Conservation (phyloP, 116 monocot species). For the Dioscorea cayenensis region DNA sequence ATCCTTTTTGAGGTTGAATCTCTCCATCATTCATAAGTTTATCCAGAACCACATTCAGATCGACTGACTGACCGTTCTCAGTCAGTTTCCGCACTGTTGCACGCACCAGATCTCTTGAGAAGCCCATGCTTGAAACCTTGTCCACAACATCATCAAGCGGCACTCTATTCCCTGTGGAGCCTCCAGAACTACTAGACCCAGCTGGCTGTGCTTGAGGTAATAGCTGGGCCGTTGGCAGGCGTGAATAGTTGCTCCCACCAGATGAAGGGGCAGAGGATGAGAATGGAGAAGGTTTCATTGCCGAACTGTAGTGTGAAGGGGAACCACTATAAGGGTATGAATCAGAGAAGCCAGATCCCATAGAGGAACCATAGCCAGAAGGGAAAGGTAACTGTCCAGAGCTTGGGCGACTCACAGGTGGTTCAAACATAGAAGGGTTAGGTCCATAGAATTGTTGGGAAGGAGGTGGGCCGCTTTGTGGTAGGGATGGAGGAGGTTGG, state of each 20-base stretch:
- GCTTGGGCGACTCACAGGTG: slow-evolving; percentile 26
- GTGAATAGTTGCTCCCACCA: slow-evolving; percentile 40
- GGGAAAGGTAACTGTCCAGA: slow-evolving; percentile 7
- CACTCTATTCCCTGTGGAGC: slow-evolving; percentile 41
- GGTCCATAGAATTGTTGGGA: slow-evolving; percentile 34
- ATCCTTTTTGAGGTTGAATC: slow-evolving; percentile 13
- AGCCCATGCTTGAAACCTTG: slow-evolving; percentile 88
- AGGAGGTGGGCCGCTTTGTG: slow-evolving; percentile 24
- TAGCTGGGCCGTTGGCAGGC: slow-evolving; percentile 78
- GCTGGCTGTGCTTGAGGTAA: slow-evolving; percentile 61
- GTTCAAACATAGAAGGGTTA: slow-evolving; percentile 34
- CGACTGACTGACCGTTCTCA: slow-evolving; percentile 94
- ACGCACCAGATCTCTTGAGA: slow-evolving; percentile 87
- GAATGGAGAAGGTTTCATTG: background rate
- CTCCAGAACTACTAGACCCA: slow-evolving; percentile 18
- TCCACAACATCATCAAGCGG: slow-evolving; percentile 93
- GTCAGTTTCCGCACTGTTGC: slow-evolving; percentile 87
- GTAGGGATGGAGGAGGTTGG: slow-evolving; percentile 30
- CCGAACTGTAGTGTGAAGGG: slow-evolving; percentile 52
- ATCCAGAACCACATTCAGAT: slow-evolving; percentile 94
- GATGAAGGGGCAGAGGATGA: slow-evolving; percentile 17
- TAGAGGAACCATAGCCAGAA: slow-evolving; percentile 26
- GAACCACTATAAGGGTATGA: slow-evolving; percentile 47
- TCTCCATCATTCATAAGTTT: slow-evolving; percentile 81
- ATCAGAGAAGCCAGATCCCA: slow-evolving; percentile 34